Percentiles rank a stretch among this genome's conserved stretches.
Conservation (phyloP, 106 monocot species). For the Allium sativum region DNA sequence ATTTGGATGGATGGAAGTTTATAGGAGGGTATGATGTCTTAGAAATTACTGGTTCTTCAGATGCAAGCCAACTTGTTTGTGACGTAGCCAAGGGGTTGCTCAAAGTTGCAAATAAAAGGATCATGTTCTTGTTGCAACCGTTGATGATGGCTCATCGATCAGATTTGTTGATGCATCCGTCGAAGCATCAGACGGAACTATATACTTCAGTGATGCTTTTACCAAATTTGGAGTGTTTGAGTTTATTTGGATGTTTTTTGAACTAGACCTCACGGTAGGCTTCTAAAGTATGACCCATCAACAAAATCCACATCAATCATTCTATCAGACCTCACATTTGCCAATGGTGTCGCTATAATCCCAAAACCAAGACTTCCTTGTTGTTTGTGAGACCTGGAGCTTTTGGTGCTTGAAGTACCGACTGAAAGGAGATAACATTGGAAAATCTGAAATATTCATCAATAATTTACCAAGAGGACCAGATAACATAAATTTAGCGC, state of each 20-base stretch:
- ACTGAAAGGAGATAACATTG: constrained; percentile 38
- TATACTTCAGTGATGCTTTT: constrained; percentile 54
- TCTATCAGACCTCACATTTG: constrained; percentile 20
- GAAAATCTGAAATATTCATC: constrained; percentile 38
- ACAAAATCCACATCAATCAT: constrained; percentile 27
- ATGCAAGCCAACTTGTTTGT: constrained; percentile 39
- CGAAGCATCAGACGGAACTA: constrained; percentile 42
- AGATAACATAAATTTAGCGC: constrained; percentile 61
- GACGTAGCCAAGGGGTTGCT: constrained; percentile 49
- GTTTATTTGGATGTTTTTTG: constrained; percentile 36
- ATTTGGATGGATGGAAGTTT: constrained; percentile 41
- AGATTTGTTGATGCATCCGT: constrained; percentile 49
- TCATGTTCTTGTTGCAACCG: constrained; percentile 29
- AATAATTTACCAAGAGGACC: constrained; percentile 55
- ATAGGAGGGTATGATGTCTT: constrained; percentile 31
- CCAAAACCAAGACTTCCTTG: constrained; percentile 24
- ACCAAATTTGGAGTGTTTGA: constrained; percentile 22
- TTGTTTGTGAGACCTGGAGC: constrained; percentile 41
- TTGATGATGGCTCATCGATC: constrained; percentile 33
- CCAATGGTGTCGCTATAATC: constrained; percentile 64
- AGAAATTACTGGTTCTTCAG: constrained; percentile 25
- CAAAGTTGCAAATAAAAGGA: constrained; percentile 32
- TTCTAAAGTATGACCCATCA: constrained; percentile 42
- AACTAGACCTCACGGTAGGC: constrained; percentile 39
- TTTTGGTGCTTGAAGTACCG: constrained; percentile 46